Evolutionary conservation across 768 basidiomycete species (phyloP).

Genomic region (Suillus hirtellus): DNA sequence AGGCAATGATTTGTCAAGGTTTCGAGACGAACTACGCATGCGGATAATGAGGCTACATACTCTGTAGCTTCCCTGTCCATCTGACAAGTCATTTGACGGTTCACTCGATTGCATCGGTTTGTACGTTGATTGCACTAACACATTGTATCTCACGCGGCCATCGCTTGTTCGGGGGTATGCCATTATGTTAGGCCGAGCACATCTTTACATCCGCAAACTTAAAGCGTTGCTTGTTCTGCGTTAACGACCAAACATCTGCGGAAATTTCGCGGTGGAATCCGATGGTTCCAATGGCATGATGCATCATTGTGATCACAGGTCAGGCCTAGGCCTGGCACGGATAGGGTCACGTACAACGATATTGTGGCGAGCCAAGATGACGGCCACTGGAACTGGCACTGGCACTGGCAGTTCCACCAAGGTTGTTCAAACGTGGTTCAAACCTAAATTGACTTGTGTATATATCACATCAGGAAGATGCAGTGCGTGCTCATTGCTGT

Average conservation of each 20-base stretch:
- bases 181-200: background rate
- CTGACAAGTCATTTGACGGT: conserved; percentile 1
- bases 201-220: background rate
- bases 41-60: background rate
- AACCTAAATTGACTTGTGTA: background rate
- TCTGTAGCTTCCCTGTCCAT: background rate
- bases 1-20: background rate
- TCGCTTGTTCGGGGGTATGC: background rate
- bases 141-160: conserved; percentile 6
- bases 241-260: background rate
- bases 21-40: background rate
- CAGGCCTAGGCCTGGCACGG: background rate
- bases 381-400: too few species aligned
- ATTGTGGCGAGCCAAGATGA: background rate
- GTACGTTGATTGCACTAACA: background rate
- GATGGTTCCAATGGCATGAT: background rate
- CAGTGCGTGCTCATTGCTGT: background rate
- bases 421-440: background rate
- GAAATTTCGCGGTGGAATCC: background rate
- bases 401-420: background rate
- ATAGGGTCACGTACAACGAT: background rate
- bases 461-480: background rate
- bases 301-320: background rate
- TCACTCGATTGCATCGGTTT: background rate
- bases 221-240: background rate